Conservation (phyloP, 768 basidiomycete genomes). For the Rhodotorula kratochvilovae region DNA sequence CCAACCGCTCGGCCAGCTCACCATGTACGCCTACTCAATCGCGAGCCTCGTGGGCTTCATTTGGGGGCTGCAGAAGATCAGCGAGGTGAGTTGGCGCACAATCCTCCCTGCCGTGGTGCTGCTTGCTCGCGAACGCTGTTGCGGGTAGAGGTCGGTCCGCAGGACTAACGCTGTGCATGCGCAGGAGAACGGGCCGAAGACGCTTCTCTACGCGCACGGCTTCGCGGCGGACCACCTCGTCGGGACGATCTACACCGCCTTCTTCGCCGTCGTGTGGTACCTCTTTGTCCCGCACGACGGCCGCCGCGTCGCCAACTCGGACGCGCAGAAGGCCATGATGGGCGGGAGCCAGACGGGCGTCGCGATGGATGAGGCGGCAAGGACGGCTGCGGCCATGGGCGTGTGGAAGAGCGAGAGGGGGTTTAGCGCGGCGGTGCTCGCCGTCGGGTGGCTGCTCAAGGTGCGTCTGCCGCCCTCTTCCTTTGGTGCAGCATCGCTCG, state of each 20-base stretch:
- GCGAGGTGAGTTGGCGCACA: constrained; percentile 59
- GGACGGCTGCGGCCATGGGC: constrained; percentile 64
- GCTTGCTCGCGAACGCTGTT: constrained; percentile 31
- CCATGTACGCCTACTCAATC: constrained; percentile 88
- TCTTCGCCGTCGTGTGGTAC: constrained; percentile 90
- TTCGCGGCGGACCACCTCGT: constrained; percentile 89
- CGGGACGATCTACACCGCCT: constrained; percentile 83
- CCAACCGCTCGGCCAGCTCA: constrained; percentile 67
- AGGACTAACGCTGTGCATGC: too few species aligned
- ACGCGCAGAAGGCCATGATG: constrained; percentile 82
- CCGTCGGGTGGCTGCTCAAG: constrained; percentile 82
- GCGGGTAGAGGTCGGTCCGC: too few species aligned
- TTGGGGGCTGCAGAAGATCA: constrained; percentile 83
- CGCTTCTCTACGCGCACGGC: constrained; percentile 82
- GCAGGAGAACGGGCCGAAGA: constrained; percentile 81
- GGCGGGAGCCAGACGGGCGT: constrained; percentile 52
- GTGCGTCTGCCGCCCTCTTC: constrained; percentile 53
- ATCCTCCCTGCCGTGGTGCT: too few species aligned
- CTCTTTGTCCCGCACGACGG: constrained; percentile 88
- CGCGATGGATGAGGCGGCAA: constrained; percentile 61
- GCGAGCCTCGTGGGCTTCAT: constrained; percentile 69
- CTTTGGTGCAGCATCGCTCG: too few species aligned
- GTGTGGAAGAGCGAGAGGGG: constrained; percentile 91
- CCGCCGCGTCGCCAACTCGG: constrained; percentile 68
- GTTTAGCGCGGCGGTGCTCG: constrained; percentile 67